These are phyloP conservation scores for Cenchrus purpureus DNA, from an alignment of 176 grass and related monocot species.

Conservation along the genomic window DNA sequence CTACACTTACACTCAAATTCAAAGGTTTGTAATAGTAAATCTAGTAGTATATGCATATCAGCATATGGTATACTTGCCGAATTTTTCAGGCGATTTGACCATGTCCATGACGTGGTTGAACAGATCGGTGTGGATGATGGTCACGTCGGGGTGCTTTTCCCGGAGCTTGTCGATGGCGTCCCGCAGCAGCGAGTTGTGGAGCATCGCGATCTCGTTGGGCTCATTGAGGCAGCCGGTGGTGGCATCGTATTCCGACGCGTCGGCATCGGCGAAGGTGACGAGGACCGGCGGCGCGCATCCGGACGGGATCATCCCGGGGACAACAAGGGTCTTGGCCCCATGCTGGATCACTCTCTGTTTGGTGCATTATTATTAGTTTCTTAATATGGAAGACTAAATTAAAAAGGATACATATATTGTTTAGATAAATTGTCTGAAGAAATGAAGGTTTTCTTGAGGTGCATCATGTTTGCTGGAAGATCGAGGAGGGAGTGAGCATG, in stretches of 20 bases:
- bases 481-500: neutral
- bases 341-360: constrained; percentile 44
- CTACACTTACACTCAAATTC: neutral
- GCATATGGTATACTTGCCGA: constrained; percentile 38
- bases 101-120: constrained; percentile 56
- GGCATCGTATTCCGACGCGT: constrained; percentile 44
- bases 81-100: constrained; percentile 42
- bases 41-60: neutral
- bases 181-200: constrained; percentile 57
- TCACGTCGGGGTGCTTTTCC: constrained; percentile 35
- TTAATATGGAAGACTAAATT: too few species aligned
- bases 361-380: neutral
- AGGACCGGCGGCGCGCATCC: constrained; percentile 52
- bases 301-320: constrained; percentile 20
- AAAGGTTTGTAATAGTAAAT: neutral
- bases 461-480: neutral
- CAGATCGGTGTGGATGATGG: constrained; percentile 53
- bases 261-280: neutral
- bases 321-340: constrained; percentile 18
- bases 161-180: constrained; percentile 37
- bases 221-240: constrained; percentile 52
- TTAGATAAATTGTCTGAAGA: neutral
- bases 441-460: neutral
- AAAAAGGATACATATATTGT: too few species aligned
- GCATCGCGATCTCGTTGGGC: constrained; percentile 39